Percentiles rank a stretch among this genome's conserved stretches.
Evolutionary conservation across 2,329 filamentous ascomycete genomes (phyloP).

Genomic region (Eutypella sp.): DNA sequence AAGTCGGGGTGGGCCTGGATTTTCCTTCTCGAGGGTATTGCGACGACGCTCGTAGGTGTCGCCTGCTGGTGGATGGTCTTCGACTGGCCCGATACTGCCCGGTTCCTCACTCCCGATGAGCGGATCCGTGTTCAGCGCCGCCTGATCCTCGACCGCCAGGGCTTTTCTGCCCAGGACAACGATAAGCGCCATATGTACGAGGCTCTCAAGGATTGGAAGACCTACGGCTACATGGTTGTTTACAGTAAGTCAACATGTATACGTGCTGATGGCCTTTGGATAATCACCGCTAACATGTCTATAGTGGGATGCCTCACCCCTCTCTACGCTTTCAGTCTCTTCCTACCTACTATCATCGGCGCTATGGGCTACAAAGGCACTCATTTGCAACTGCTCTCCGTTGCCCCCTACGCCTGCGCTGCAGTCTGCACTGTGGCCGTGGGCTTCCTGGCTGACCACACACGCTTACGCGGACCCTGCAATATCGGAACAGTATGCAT

Average conservation of each 20-base stretch:
- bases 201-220: conserved; percentile 40
- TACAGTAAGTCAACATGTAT: conserved; percentile 25
- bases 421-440: conserved; percentile 23
- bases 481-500: conserved; percentile 45
- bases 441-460: conserved; percentile 43
- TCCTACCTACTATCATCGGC: conserved; percentile 33
- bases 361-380: conserved; percentile 30
- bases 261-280: no score
- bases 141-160: conserved; percentile 4
- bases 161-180: conserved; percentile 36
- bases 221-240: conserved; percentile 36
- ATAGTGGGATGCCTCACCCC: conserved; percentile 3
- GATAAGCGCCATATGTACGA: conserved; percentile 46
- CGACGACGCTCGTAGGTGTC: conserved; percentile 37
- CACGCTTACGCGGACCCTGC: conserved; percentile 49
- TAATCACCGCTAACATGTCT: not conserved
- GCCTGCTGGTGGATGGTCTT: conserved; percentile 39
- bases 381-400: conserved; percentile 30
- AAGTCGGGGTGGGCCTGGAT: conserved; percentile 41
- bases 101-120: conserved; percentile 42
- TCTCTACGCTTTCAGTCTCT: conserved; percentile 19
- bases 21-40: conserved; percentile 43
- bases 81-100: conserved; percentile 31
- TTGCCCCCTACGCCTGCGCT: conserved; percentile 33
- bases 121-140: conserved; percentile 12